phyloP scores from a whole-genome alignment of 768 basidiomycete species.

The Chalciporus chontae region DNA sequence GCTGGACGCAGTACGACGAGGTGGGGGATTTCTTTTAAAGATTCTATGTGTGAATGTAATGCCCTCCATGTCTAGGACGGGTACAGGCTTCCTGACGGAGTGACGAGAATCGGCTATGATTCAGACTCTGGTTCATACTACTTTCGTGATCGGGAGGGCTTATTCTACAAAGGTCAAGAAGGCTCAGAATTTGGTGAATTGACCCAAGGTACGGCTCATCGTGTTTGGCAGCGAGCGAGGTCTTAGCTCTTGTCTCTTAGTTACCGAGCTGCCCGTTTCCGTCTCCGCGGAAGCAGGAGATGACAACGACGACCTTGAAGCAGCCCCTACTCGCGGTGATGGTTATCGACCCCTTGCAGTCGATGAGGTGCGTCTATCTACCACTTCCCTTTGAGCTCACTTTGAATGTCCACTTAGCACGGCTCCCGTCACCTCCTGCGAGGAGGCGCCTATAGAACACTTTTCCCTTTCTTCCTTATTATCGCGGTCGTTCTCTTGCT shows the following conservation, averaged over 20 bases:
- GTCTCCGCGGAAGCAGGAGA: conserved; percentile 28
- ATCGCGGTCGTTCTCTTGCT: conserved; percentile 60
- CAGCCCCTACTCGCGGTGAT: conserved; percentile 48
- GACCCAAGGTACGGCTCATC: conserved; percentile 33
- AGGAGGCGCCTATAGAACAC: conserved; percentile 50
- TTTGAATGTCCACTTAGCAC: conserved; percentile 29
- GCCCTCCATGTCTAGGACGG: conserved; percentile 36
- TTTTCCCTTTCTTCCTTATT: conserved; percentile 73
- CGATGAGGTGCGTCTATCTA: conserved; percentile 41
- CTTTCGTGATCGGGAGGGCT: conserved; percentile 56
- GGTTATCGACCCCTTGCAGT: conserved; percentile 54
- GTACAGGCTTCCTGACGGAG: conserved; percentile 50
- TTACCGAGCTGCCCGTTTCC: conserved; percentile 29
- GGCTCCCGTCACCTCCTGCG: conserved; percentile 32
- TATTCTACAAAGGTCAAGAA: conserved; percentile 51
- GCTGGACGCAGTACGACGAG: conserved; percentile 38
- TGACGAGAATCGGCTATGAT: conserved; percentile 73
- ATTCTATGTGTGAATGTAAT: background rate
- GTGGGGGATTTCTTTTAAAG: conserved; percentile 3
- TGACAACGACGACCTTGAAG: conserved; percentile 50
- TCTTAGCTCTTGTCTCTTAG: conserved; percentile 13
- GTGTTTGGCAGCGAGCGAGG: background rate
- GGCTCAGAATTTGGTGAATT: conserved; percentile 61
- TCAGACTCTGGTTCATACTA: conserved; percentile 64
- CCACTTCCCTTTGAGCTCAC: background rate